Percentiles rank a stretch among this genome's conserved stretches.
These are phyloP conservation scores for Verticillium isaacii DNA, from an alignment of 2,329 filamentous ascomycete species.

Conservation along the genomic window DNA sequence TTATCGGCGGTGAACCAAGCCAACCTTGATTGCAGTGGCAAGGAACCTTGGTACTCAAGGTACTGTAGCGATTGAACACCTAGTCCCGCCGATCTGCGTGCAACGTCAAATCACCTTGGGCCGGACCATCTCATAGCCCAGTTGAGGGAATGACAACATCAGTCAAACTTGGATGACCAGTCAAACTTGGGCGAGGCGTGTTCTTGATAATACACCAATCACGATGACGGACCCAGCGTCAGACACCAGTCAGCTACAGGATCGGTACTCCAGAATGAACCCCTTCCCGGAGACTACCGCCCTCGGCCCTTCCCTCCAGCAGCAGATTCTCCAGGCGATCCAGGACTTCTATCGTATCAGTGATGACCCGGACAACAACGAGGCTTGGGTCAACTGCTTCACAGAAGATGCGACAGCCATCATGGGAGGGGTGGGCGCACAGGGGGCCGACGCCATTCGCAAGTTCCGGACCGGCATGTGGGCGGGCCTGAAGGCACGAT, in stretches of 20 bases:
- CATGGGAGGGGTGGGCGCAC: slow-evolving; percentile 1
- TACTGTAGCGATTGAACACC: not conserved
- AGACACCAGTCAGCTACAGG: not conserved
- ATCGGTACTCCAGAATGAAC: not conserved
- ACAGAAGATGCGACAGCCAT: slow-evolving; percentile 8
- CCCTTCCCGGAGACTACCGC: not conserved
- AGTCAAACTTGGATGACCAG: not conserved
- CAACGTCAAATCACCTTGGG: not conserved
- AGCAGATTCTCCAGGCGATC: not conserved
- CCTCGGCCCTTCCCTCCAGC: not conserved
- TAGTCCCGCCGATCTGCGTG: not conserved
- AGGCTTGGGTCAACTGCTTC: slow-evolving; percentile 9
- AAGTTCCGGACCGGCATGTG: slow-evolving; percentile 9
- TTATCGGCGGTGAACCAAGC: not conserved
- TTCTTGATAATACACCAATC: not conserved
- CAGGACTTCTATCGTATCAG: slow-evolving; percentile 12
- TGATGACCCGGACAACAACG: slow-evolving; percentile 6
- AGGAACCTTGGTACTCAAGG: not conserved
- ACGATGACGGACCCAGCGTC: not conserved
- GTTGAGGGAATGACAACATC: not conserved
- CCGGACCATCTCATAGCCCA: not conserved
- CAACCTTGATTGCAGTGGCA: too few species aligned
- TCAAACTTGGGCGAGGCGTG: not conserved
- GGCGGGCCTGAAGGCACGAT: slow-evolving; percentile 7
- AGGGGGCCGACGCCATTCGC: slow-evolving; percentile 4